Evolutionary conservation across 495 filamentous ascomycete species (phyloP).

Genomic region (Chlorociboria aeruginascens): DNA sequence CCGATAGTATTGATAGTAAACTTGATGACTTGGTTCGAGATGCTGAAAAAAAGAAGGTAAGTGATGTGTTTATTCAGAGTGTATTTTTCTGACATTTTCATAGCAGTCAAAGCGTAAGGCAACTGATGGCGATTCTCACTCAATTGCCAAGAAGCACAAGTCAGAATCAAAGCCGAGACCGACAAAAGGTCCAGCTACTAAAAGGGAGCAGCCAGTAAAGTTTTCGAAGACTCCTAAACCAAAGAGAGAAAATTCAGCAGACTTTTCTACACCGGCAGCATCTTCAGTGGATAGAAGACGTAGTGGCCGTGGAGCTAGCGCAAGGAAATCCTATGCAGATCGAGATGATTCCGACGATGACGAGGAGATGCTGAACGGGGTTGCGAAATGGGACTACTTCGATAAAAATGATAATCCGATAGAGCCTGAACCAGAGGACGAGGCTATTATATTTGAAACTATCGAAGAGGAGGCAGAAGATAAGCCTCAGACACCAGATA

Average conservation of each 20-base stretch:
- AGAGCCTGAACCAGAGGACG: too few relatives aligned
- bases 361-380: slow-evolving; percentile 44
- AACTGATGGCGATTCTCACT: slow-evolving; percentile 25
- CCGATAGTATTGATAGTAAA: slow-evolving; percentile 64
- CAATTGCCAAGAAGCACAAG: slow-evolving; percentile 21
- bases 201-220: slow-evolving; percentile 16
- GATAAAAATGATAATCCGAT: slow-evolving; percentile 6
- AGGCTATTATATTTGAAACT: not conserved
- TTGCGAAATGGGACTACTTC: slow-evolving; percentile 41
- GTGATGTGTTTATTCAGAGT: not conserved
- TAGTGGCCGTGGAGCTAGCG: slow-evolving; percentile 34
- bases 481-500: slow-evolving; percentile 5
- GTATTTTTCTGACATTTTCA: not conserved
- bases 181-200: slow-evolving; percentile 25
- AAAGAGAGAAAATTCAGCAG: slow-evolving; percentile 25
- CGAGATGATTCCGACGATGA: slow-evolving; percentile 41
- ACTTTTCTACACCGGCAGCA: slow-evolving; percentile 20
- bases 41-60: slow-evolving; percentile 32
- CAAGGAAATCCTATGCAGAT: slow-evolving; percentile 31
- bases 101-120: slow-evolving; percentile 35
- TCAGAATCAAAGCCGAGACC: slow-evolving; percentile 13
- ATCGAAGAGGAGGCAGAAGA: slow-evolving; percentile 11
- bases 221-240: slow-evolving; percentile 24
- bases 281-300: slow-evolving; percentile 31
- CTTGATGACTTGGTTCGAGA: slow-evolving; percentile 38